These are phyloP conservation scores for Lithospermum erythrorhizon DNA, from an alignment of 257 asterid species.

Conservation along the genomic window DNA sequence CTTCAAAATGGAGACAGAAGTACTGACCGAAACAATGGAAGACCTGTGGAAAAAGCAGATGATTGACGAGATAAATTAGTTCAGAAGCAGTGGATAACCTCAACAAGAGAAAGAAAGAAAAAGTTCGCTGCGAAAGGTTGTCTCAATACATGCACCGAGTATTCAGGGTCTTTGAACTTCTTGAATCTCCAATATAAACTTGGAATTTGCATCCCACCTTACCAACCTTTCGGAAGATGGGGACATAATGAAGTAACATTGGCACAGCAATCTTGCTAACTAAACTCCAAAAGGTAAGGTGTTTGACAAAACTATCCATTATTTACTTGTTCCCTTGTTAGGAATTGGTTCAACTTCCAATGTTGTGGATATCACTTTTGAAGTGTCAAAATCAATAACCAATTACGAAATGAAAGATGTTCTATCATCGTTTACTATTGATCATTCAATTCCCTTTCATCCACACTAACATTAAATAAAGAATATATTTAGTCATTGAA, in stretches of 20 bases:
- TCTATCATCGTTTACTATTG: neutral
- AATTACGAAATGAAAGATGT: neutral
- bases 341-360: too few relatives aligned
- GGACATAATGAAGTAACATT: neutral
- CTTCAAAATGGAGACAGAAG: neutral
- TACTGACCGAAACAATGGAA: neutral
- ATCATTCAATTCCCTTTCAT: neutral
- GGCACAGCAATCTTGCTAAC: neutral
- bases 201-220: neutral
- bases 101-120: too few relatives aligned
- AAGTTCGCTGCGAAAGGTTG: neutral
- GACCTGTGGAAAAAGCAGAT: neutral
- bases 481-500: too few relatives aligned
- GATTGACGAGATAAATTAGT: neutral
- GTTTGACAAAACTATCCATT: neutral
- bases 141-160: neutral
- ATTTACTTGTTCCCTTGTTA: neutral
- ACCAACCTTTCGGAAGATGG: neutral
- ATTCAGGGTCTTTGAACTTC: neutral
- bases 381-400: too few relatives aligned
- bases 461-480: neutral
- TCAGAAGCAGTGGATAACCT: neutral
- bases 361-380: too few relatives aligned
- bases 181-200: neutral
- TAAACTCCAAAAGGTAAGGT: neutral